Evolutionary conservation across 768 basidiomycete genomes (phyloP), one percentile per base, ranked within the genome.

Genomic region (Agrocybe pediades): DNA sequence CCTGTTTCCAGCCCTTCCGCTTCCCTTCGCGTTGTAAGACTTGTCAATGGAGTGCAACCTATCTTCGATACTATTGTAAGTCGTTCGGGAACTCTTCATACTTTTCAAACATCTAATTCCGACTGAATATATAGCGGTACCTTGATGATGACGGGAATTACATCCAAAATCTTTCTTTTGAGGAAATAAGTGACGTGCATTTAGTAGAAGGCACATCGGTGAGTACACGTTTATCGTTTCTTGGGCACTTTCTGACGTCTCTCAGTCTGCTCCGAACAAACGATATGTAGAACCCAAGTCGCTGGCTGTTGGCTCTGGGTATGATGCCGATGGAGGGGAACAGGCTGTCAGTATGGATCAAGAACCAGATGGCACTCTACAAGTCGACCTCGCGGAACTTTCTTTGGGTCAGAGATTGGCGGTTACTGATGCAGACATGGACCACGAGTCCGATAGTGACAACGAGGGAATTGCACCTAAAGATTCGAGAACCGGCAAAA

Each of bases 321-420:
- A 76, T 23, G 83, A 86, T 54, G 69, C 86, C 6, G 84, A 82
- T n/a, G 81, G 86, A 51, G 83, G 84, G 52, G 78, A 77, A 51
- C 65, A 68, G n/a, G 70, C 72, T 58, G 82, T 85, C 58, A 84
- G 84, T 51, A 70, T 55, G 15, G 64, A 71, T 26, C 75, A 71
- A 26, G 76, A 82, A 54, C 65, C 84, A 3, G 88, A 91, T 21
- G 90, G 91, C 24, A 71, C 83, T 29, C 78, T 94, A 9, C 90
- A 93, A 58, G 85, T 87, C 9, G 85, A 96, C 66, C 77, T 95
- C 46, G 94, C 94, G 2, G 95, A 98, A 69, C 80, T 95, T 13
- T 92, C 90, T 36, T 82, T 98, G 3, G 96, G 95, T 4, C 92
- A 98, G 71, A 83, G 95, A 13, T 75, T 98, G 48, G 90, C 88